Conservation (phyloP, 768 basidiomycete species). For the Agaricus blazei region DNA sequence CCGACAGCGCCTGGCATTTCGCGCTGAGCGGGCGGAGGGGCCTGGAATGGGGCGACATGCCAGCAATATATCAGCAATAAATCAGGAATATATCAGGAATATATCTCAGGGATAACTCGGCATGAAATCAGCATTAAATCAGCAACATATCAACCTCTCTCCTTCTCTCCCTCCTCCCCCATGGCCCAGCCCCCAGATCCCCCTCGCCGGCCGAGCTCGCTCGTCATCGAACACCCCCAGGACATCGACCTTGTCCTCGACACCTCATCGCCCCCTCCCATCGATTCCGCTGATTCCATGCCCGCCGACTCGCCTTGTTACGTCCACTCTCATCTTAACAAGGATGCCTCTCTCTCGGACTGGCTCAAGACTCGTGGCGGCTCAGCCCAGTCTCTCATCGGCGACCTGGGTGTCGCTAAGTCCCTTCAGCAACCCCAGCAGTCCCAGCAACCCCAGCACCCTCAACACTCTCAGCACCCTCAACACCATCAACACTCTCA, state of each 20-base stretch:
- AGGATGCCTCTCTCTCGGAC: slow-evolving; percentile 70
- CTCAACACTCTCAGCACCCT: too few relatives aligned
- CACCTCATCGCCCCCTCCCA: slow-evolving; percentile 26
- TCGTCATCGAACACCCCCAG: slow-evolving; percentile 36
- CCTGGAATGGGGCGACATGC: slow-evolving; percentile 16
- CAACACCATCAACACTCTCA: too few relatives aligned
- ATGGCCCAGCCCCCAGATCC: too few relatives aligned
- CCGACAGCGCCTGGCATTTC: slow-evolving; percentile 35
- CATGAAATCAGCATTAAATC: too few relatives aligned
- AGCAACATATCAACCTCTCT: too few relatives aligned
- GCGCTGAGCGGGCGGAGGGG: slow-evolving; percentile 43
- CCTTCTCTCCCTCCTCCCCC: too few relatives aligned
- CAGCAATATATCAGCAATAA: too few relatives aligned
- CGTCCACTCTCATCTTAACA: slow-evolving; percentile 88
- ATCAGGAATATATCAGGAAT: too few relatives aligned
- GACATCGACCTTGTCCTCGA: slow-evolving; percentile 39
- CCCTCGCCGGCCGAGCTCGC: slow-evolving; percentile 32
- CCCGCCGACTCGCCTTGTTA: slow-evolving; percentile 77
- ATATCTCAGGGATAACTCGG: too few relatives aligned
- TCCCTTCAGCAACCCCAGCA: slow-evolving; percentile 32
- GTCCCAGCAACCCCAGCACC: slow-evolving; percentile 1
- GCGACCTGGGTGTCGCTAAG: slow-evolving; percentile 46
- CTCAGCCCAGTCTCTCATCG: slow-evolving; percentile 18
- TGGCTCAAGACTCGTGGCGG: slow-evolving; percentile 52
- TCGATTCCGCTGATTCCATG: slow-evolving; percentile 14